A percentile compares a stretch with the other conserved stretches of the same genome.
These are phyloP conservation scores for Lophiostoma macrostomum DNA, from an alignment of 495 filamentous ascomycete species.

Conservation along the genomic window DNA sequence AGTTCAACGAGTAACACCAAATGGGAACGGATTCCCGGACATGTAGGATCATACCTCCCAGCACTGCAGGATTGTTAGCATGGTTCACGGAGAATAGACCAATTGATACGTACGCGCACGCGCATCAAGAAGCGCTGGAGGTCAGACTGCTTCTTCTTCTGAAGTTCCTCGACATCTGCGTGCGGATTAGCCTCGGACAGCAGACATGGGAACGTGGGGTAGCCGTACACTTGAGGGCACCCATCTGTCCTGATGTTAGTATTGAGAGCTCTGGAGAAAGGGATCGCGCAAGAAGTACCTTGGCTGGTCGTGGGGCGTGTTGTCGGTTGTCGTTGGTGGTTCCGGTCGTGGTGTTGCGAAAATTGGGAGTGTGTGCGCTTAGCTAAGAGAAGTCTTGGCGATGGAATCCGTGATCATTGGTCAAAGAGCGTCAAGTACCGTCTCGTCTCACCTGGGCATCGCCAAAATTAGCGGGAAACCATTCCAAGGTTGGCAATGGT, in stretches of 20 bases:
- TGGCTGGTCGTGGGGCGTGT: slow-evolving; percentile 47
- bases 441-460: neutral
- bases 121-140: slow-evolving; percentile 98
- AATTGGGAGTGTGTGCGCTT: slow-evolving; percentile 22
- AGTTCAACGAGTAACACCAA: slow-evolving; percentile 99
- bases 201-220: neutral
- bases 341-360: slow-evolving; percentile 42
- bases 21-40: slow-evolving; percentile 18
- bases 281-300: slow-evolving; percentile 11
- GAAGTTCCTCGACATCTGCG: slow-evolving; percentile 91
- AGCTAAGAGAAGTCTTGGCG: slow-evolving; percentile 20
- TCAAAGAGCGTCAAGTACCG: neutral
- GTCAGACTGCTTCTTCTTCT: slow-evolving; percentile 99
- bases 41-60: slow-evolving; percentile 86
- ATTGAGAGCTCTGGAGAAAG: neutral
- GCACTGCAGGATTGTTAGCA: slow-evolving; percentile 51
- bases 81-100: neutral
- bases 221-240: slow-evolving; percentile 39
- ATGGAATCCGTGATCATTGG: neutral
- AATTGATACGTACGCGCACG: slow-evolving; percentile 58
- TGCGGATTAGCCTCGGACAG: neutral
- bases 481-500: too few species aligned
- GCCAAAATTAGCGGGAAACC: too few species aligned
- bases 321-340: slow-evolving; percentile 43
- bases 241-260: slow-evolving; percentile 40